Evolutionary conservation across 345 rosid species (phyloP).

Genomic region (Rhodomyrtus tomentosa): DNA sequence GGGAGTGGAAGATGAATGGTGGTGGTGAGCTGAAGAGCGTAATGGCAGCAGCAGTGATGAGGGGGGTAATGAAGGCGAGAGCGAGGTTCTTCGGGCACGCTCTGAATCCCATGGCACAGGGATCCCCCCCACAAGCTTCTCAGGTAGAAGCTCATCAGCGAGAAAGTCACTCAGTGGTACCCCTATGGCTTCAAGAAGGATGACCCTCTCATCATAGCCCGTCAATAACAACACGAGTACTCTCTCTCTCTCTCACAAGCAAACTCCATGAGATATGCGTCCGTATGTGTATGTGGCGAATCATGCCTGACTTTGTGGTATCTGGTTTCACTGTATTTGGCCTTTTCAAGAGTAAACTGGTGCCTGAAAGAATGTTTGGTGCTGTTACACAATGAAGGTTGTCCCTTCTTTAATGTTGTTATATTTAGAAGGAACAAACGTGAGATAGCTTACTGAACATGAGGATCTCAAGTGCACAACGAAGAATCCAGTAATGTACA

Average conservation of each 20-base stretch:
- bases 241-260: background rate
- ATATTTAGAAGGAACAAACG: background rate
- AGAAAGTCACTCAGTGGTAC: slow-evolving; percentile 79
- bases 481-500: background rate
- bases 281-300: background rate
- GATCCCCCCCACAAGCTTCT: slow-evolving; percentile 71
- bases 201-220: slow-evolving; percentile 59
- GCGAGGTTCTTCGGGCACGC: slow-evolving; percentile 74
- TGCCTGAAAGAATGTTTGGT: background rate
- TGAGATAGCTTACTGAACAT: background rate
- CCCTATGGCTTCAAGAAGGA: slow-evolving; percentile 62
- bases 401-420: background rate
- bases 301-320: background rate
- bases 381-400: background rate
- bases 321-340: background rate
- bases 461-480: background rate
- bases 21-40: slow-evolving; percentile 41
- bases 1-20: slow-evolving; percentile 21
- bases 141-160: slow-evolving; percentile 74
- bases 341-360: background rate
- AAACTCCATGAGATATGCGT: background rate
- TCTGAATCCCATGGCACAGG: slow-evolving; percentile 61
- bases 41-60: slow-evolving; percentile 34
- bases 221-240: slow-evolving; percentile 55
- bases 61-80: slow-evolving; percentile 59